Percentiles rank a stretch among this genome's conserved stretches.
These are phyloP conservation scores for Punctularia strigosozonata DNA, from an alignment of 768 basidiomycete species.

Conservation along the genomic window DNA sequence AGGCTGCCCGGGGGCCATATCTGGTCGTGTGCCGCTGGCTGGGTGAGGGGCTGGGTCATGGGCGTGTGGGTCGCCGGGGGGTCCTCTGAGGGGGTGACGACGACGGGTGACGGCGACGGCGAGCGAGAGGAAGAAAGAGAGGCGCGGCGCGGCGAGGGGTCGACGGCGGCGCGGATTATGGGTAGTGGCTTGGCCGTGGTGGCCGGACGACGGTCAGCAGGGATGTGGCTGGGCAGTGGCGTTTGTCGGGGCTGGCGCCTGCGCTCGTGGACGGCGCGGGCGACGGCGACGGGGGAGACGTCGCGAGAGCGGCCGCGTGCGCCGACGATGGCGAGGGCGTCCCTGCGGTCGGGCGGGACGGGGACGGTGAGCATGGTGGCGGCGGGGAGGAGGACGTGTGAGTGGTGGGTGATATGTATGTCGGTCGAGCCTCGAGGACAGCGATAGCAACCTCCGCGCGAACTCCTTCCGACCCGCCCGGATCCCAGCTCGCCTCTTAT, in stretches of 20 bases:
- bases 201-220: slow-evolving; percentile 3
- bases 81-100: not conserved
- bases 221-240: slow-evolving; percentile 7
- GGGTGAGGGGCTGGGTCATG: slow-evolving; percentile 14
- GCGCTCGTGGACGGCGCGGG: slow-evolving; percentile 5
- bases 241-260: too few relatives aligned
- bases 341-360: slow-evolving; percentile 3
- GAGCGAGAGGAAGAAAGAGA: not conserved
- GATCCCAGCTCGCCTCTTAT: too few relatives aligned
- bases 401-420: too few relatives aligned
- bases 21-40: slow-evolving; percentile 8
- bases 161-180: slow-evolving; percentile 1
- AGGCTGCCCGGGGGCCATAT: slow-evolving; percentile 13
- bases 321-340: slow-evolving; percentile 2
- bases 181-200: not conserved
- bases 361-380: slow-evolving; percentile 1
- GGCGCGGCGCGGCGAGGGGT: not conserved
- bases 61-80: too few relatives aligned
- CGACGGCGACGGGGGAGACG: slow-evolving; percentile 14
- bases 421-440: too few relatives aligned
- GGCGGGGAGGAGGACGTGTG: slow-evolving; percentile 6
- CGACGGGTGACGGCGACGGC: slow-evolving; percentile 1
- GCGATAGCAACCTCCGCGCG: too few relatives aligned
- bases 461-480: too few relatives aligned
- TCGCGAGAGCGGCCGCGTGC: slow-evolving; percentile 15